phyloP scores from a whole-genome alignment of 306 rosid species.

The Sesbania bispinosa region DNA sequence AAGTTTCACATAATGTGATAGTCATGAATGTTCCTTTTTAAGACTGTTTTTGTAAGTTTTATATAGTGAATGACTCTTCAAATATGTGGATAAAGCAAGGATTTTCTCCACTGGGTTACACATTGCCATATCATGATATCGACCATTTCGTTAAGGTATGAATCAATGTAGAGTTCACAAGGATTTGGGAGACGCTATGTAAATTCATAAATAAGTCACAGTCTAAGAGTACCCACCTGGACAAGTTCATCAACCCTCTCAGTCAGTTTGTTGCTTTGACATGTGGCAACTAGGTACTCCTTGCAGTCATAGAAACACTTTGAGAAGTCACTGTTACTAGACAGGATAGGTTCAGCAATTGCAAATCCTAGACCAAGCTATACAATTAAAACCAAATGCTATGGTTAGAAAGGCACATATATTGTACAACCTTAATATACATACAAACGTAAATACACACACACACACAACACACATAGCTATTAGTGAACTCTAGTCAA shows the following conservation, averaged over 20 bases:
- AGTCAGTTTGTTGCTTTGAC: constrained; percentile 53
- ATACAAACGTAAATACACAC: too few species aligned
- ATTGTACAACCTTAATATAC: neutral
- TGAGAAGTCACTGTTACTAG: constrained; percentile 56
- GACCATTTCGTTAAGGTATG: constrained; percentile 3
- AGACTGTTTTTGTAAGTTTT: neutral
- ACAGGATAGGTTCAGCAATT: constrained; percentile 64
- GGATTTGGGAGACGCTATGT: neutral
- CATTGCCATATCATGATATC: neutral
- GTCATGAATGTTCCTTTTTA: neutral
- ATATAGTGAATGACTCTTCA: neutral
- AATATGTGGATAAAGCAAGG: neutral
- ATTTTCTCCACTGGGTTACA: neutral
- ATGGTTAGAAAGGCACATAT: constrained; percentile 37
- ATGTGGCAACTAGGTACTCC: constrained; percentile 57
- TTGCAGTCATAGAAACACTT: constrained; percentile 89
- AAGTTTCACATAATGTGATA: neutral
- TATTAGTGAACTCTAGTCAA: too few species aligned
- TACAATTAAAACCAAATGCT: constrained; percentile 34
- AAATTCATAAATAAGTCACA: constrained; percentile 3
- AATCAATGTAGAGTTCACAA: neutral
- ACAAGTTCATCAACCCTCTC: constrained; percentile 83
- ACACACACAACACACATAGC: too few species aligned
- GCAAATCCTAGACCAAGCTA: constrained; percentile 90
- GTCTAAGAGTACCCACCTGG: constrained; percentile 52